phyloP scores from a whole-genome alignment of 2,329 filamentous ascomycete genomes.

The Erysiphe pulchra region DNA sequence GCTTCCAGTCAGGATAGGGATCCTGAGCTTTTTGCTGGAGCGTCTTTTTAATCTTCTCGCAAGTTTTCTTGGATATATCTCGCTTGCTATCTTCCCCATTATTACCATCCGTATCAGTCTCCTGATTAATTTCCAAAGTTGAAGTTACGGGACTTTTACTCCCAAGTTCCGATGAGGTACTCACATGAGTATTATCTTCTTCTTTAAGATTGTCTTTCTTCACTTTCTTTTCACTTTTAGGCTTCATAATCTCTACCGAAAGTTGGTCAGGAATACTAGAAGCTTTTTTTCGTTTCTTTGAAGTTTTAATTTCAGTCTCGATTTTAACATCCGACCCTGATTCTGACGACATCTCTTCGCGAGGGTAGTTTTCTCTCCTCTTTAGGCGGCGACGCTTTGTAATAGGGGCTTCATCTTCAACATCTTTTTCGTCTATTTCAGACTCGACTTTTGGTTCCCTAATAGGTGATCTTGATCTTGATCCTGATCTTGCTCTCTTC shows the following conservation, averaged over 20 bases:
- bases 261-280: too few relatives aligned
- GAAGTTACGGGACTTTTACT: not conserved
- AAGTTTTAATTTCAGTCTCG: not conserved
- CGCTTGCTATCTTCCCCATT: constrained; percentile 36
- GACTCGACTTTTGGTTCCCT: constrained; percentile 12
- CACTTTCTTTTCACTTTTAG: not conserved
- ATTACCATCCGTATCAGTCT: constrained; percentile 15
- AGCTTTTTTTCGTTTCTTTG: too few relatives aligned
- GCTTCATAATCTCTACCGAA: not conserved
- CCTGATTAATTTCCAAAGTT: not conserved
- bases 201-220: not conserved
- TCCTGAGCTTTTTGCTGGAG: constrained; percentile 45
- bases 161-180: not conserved
- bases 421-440: constrained; percentile 18
- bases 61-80: constrained; percentile 44
- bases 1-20: constrained; percentile 85
- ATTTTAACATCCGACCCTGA: not conserved
- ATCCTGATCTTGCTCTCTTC: constrained; percentile 10
- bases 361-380: not conserved
- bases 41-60: constrained; percentile 56
- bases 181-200: not conserved
- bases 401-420: constrained; percentile 30
- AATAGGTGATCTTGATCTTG: constrained; percentile 10
- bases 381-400: constrained; percentile 26
- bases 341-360: not conserved